These are phyloP conservation scores for Beauveria scarabaeidicola DNA, from an alignment of 2,329 filamentous ascomycete genomes.

Conservation along the genomic window DNA sequence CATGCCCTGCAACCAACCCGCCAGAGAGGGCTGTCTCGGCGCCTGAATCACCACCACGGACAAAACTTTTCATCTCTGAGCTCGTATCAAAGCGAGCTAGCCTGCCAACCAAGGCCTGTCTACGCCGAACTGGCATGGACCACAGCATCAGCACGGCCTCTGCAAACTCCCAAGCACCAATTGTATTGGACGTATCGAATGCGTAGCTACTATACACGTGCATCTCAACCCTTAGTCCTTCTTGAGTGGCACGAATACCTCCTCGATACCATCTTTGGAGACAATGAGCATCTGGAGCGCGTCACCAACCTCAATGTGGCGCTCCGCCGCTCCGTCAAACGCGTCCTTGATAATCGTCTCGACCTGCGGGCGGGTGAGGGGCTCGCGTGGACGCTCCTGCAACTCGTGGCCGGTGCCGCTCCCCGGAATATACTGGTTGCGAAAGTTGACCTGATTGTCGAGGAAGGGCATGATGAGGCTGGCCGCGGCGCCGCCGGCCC, in stretches of 20 bases:
- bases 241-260: constrained; percentile 79
- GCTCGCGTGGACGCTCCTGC: constrained; percentile 59
- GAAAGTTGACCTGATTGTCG: constrained; percentile 99
- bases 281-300: constrained; percentile 92
- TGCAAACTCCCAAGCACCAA: background rate
- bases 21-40: too few species aligned
- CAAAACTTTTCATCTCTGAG: background rate
- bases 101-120: background rate
- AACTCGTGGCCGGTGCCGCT: constrained; percentile 77
- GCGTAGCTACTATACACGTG: constrained; percentile 24
- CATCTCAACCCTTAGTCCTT: constrained; percentile 52
- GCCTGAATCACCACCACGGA: too few species aligned
- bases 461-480: constrained; percentile 98
- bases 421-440: constrained; percentile 91
- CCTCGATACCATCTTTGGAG: constrained; percentile 79
- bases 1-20: too few species aligned
- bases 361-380: constrained; percentile 64
- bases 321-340: constrained; percentile 94
- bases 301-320: constrained; percentile 98
- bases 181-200: constrained; percentile 4
- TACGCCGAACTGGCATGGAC: too few species aligned
- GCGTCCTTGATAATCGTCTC: constrained; percentile 91
- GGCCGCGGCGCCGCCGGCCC: constrained; percentile 83
- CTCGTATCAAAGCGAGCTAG: background rate
- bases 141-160: background rate